phyloP scores from a whole-genome alignment of 2,329 filamentous ascomycete species.

The Botrytis deweyae region DNA sequence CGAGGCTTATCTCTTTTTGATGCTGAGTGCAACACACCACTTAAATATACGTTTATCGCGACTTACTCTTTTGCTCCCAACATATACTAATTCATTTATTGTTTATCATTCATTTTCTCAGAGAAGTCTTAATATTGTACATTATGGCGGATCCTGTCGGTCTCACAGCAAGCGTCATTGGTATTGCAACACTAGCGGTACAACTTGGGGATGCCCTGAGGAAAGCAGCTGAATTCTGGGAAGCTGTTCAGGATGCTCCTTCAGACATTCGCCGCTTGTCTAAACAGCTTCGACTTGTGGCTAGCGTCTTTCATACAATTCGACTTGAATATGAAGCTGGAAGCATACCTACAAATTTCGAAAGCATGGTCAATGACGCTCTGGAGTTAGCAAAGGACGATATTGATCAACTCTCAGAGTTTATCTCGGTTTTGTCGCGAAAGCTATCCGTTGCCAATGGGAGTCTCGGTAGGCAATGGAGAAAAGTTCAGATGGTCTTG shows the following conservation, averaged over 20 bases:
- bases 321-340: conserved; percentile 5
- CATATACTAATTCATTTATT: no score
- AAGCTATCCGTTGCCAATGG: conserved; percentile 3
- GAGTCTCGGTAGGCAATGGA: conserved; percentile 19
- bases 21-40: background rate
- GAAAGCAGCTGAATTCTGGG: conserved; percentile 23
- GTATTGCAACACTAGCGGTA: conserved; percentile 23
- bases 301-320: conserved; percentile 18
- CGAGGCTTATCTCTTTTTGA: background rate
- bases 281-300: conserved; percentile 18
- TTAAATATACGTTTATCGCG: background rate
- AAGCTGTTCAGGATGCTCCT: conserved; percentile 25
- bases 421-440: conserved; percentile 10
- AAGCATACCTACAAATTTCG: background rate
- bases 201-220: conserved; percentile 21
- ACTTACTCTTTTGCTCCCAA: background rate
- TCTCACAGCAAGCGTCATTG: conserved; percentile 23
- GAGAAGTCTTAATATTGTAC: background rate
- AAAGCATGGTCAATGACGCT: conserved; percentile 2
- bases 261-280: conserved; percentile 23
- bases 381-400: conserved; percentile 19
- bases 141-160: conserved; percentile 3
- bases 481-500: conserved; percentile 13
- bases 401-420: conserved; percentile 12
- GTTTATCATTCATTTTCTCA: background rate